phyloP scores from a whole-genome alignment of 73 alveolate genomes.

The Paramecium tetraurelia region DNA sequence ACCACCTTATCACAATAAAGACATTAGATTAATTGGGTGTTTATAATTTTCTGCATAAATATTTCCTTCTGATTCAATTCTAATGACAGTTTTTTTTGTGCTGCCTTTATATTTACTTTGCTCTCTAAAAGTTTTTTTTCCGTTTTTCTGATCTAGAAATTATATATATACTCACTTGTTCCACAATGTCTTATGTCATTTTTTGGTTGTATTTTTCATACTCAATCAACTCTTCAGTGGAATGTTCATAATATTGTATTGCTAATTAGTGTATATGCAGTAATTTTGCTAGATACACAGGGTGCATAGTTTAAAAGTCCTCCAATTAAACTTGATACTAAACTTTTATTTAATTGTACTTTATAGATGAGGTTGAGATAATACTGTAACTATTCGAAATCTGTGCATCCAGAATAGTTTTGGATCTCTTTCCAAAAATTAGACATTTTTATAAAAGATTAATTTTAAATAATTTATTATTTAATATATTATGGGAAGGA shows the following conservation, averaged over 20 bases:
- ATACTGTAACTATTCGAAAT: not conserved
- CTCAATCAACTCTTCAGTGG: not conserved
- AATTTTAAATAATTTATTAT: not conserved
- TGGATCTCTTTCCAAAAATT: not conserved
- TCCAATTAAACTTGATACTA: not conserved
- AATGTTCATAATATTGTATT: not conserved
- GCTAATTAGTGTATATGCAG: not conserved
- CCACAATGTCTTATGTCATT: not conserved
- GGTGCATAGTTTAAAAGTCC: not conserved
- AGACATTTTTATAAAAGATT: not conserved
- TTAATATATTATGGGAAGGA: constrained; percentile 53
- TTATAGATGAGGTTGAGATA: not conserved
- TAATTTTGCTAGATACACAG: not conserved
- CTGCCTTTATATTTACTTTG: not conserved
- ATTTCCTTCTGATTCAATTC: not conserved
- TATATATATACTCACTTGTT: not conserved
- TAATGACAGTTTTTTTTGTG: not conserved
- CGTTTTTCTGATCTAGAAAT: not conserved
- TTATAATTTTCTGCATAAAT: not conserved
- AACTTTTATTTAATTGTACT: not conserved
- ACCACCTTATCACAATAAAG: not conserved
- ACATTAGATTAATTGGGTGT: not conserved
- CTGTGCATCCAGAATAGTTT: not conserved
- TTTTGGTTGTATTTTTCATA: not conserved
- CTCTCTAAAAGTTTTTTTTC: not conserved